Base-by-base conservation (phyloP, 2,329 filamentous ascomycete genomes). In the Thermomyces lanuginosus region DNA sequence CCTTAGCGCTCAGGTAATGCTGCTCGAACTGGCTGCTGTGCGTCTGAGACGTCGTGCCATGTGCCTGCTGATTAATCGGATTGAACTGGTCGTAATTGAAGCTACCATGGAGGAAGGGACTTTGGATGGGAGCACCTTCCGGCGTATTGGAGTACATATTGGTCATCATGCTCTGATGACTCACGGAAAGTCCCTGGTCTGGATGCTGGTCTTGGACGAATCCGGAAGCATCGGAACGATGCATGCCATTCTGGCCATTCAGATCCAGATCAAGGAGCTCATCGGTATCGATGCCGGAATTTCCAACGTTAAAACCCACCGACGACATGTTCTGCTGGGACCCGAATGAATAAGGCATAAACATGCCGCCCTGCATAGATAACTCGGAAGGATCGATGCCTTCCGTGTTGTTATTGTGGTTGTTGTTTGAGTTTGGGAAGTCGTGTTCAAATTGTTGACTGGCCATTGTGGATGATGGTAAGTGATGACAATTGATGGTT, bases 121-220 rank as follows among this genome's bases (percentile, higher is more conserved):
- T 93, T 45, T 91, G 80, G 34, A 92, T 86, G 4, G 86, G 83
- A 28, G 82, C 77, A 27, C 82, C 82, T 34, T 95, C 86, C 3
- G 86, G 84, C 2, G 84, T 92, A 49, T 80, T 81, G 11, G 86
- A 92, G 53, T 78, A 95, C 35, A 81, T 72, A 44, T 78, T 51
- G 8, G 51, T 76, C 45, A 82, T 72, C 31, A 77, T 73, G 24
- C 66, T 60, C 34, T 73, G 69, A 37, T 79, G 73, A 41, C 76
- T 67, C 33, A 72, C 66, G 19, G 76, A 51, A 17, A 64, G 55
- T 13, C 52, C 53, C 21, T 61, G 55, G 31, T 59, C 46, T 33
- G 61, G 64, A 26, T 57, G 63, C 32, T 76, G 72, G 31, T 76
- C 56, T 27, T 51, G 48, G 13, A 56, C 43, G 30, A 47, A 51